A percentile compares a stretch with the other conserved stretches of the same genome.
Evolutionary conservation across 805 yeast genomes (phyloP).

Genomic region (Ogataea pignaliae): DNA sequence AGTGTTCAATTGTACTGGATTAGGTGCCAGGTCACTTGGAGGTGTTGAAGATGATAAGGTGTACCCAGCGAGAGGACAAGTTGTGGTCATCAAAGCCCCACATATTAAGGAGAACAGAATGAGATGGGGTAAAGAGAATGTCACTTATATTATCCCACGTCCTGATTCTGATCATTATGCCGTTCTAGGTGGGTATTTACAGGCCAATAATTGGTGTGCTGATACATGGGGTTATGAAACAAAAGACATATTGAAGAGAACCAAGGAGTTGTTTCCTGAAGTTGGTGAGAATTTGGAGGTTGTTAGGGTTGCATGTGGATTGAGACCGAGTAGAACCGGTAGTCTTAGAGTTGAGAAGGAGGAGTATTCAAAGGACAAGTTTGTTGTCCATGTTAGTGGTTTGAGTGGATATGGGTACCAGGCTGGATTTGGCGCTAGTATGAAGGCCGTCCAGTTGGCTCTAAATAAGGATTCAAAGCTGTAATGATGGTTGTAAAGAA

Average conservation of each 20-base stretch:
- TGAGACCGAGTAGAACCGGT: conserved; percentile 73
- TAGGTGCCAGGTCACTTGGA: conserved; percentile 58
- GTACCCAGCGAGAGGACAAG: conserved; percentile 79
- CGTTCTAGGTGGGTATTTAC: conserved; percentile 72
- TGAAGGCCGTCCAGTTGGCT: conserved; percentile 36
- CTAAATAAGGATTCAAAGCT: neutral
- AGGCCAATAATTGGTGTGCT: conserved; percentile 56
- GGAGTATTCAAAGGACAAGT: conserved; percentile 34
- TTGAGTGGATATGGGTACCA: conserved; percentile 65
- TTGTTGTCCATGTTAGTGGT: conserved; percentile 68
- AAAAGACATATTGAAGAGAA: conserved; percentile 46
- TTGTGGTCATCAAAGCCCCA: conserved; percentile 67
- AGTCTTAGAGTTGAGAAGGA: conserved; percentile 70
- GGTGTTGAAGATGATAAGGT: conserved; percentile 61
- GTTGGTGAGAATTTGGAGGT: conserved; percentile 46
- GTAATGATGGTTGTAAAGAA: no score
- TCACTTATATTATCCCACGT: conserved; percentile 71
- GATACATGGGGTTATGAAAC: conserved; percentile 47
- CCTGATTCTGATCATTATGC: conserved; percentile 63
- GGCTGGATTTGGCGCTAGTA: conserved; percentile 60
- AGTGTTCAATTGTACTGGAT: conserved; percentile 76
- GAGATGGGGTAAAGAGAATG: conserved; percentile 55
- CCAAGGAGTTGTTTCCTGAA: conserved; percentile 48
- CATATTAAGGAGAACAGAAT: conserved; percentile 55
- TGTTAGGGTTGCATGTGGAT: conserved; percentile 63